phyloP scores from a whole-genome alignment of 2,329 filamentous ascomycete genomes.

The Aspergillus ochraceus region DNA sequence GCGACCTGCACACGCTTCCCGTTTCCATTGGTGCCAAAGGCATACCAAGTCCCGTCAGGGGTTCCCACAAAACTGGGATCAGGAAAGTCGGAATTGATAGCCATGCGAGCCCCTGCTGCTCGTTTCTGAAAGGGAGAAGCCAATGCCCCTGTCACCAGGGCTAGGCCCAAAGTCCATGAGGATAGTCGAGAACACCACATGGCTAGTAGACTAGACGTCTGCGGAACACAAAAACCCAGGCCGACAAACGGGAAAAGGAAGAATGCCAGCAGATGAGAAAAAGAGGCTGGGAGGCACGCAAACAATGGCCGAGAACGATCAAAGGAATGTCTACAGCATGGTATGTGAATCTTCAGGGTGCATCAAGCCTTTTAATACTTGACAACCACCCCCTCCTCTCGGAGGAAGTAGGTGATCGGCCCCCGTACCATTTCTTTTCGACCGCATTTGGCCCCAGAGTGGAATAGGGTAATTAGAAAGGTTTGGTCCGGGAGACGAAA shows the following conservation, averaged over 20 bases:
- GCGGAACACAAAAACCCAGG: not conserved
- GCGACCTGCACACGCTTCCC: slow-evolving; percentile 58
- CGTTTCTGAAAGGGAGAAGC: slow-evolving; percentile 23
- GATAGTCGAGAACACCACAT: slow-evolving; percentile 10
- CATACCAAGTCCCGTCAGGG: slow-evolving; percentile 55
- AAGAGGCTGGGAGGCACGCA: slow-evolving; percentile 7
- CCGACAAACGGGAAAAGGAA: not conserved
- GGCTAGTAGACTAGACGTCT: not conserved
- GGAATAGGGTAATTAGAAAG: not conserved
- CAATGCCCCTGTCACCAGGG: slow-evolving; percentile 13
- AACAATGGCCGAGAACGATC: not conserved
- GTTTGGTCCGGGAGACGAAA: slow-evolving; percentile 1
- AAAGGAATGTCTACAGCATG: not conserved
- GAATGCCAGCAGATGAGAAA: slow-evolving; percentile 1
- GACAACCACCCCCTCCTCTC: not conserved
- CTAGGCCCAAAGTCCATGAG: slow-evolving; percentile 7
- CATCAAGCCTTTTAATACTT: slow-evolving; percentile 13
- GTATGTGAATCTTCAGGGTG: slow-evolving; percentile 3
- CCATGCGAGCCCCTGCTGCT: slow-evolving; percentile 21
- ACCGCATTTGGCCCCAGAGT: slow-evolving; percentile 6
- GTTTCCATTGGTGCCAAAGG: slow-evolving; percentile 57
- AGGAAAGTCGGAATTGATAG: slow-evolving; percentile 40
- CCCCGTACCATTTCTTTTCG: not conserved
- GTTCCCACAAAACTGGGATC: slow-evolving; percentile 49
- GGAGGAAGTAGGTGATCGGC: not conserved